Base-by-base conservation (phyloP, 441 rosid species). In the Heliophila coronopifolia region DNA sequence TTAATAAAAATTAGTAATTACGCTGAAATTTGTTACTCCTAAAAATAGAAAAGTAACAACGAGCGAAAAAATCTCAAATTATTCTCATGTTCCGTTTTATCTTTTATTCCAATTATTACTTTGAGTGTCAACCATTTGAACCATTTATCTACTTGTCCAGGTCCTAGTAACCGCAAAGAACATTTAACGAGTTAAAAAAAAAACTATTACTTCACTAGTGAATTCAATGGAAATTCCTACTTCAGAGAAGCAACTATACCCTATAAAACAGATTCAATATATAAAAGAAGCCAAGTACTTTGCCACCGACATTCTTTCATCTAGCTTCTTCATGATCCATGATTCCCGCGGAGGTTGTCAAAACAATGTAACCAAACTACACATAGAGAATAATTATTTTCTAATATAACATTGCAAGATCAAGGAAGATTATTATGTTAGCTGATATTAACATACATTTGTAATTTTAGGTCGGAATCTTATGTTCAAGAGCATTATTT, bases 321-420 rank as follows among this genome's bases (percentile, higher is more conserved):
- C 84, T 73, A 0, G 81, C 81, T 65, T 78, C 84, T 62, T 78
- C 84, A 4, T 78, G 84, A 58, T 78, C 84, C 84, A 78, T 78
- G 61, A 78, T 78, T 19, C 84, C 81, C 2, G 84, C 84, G 3
- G 84, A 78, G 9, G 84, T 78, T 0, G 84, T 78, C 66, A 78
- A 62, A 50, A 78, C 81, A 40, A 78, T 75, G 26, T 75, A 78
- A 9, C 84, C 84, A 41, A 78, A 78, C 84, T 78, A 73, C 73
- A 66, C n/a, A n/a, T n/a, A n/a, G n/a, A n/a, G n/a, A n/a, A n/a
- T n/a, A n/a, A n/a, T n/a, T n/a, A n/a, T n/a, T n/a, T n/a, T n/a
- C n/a, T n/a, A n/a, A n/a, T 16, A 14, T 2, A 1, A 7, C 8
- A 34, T 34, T 16, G 8, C 34, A 16, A 13, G 7, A 37, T 15